Evolutionary conservation across 148 eudicot species (phyloP).

Genomic region (Vaccinium macrocarpon): DNA sequence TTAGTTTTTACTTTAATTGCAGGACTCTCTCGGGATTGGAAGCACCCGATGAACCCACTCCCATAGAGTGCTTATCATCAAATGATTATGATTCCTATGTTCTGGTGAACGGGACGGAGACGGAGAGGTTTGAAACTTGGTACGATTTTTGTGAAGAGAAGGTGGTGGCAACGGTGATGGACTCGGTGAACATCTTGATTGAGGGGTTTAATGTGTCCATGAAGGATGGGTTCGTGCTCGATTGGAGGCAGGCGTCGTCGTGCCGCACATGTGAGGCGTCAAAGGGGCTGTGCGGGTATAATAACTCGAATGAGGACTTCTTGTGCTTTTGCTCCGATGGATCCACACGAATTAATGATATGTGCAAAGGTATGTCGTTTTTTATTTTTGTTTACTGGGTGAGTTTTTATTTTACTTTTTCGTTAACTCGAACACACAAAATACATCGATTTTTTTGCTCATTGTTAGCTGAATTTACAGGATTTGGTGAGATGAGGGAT

Average conservation of each 20-base stretch:
- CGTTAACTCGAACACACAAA: not conserved
- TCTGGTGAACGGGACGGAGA: not conserved
- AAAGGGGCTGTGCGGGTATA: not conserved
- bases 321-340: not conserved
- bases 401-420: no score
- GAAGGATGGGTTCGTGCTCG: slow-evolving; percentile 3
- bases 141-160: not conserved
- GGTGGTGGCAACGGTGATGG: not conserved
- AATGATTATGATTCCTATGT: not conserved
- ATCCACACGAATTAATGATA: not conserved
- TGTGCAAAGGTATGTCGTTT: not conserved
- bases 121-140: not conserved
- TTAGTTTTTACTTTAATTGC: not conserved
- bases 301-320: not conserved
- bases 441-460: not conserved
- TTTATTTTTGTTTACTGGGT: not conserved
- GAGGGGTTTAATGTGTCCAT: not conserved
- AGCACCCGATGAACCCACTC: not conserved
- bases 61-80: not conserved
- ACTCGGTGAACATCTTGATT: no score
- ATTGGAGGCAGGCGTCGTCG: not conserved
- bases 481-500: not conserved
- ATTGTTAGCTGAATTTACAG: not conserved
- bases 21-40: not conserved
- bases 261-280: not conserved